Evolutionary conservation across 306 rosid species (phyloP), one percentile per base, ranked within the genome.

Genomic region (Prinsepia uniflora): DNA sequence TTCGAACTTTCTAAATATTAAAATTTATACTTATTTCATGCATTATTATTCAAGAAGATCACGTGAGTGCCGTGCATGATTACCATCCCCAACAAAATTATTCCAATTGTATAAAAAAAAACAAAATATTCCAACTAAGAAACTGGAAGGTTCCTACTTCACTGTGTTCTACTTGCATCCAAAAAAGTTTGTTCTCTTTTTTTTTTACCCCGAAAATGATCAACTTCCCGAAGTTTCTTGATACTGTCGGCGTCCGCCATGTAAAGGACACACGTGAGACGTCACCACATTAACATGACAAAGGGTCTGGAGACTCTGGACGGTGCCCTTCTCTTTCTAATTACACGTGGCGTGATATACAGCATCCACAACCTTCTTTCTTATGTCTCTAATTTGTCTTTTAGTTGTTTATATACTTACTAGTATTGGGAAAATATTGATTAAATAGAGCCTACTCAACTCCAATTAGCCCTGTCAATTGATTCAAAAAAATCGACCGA

Each of bases 391-490:
- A 20, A 3, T 49, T 67, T 52, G 61, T 49, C 62, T 10, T n/a
- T 9, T 9, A 0, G 19, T 59, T 58, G 34, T 13, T 13, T 9
- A n/a, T 41, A 24, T 17, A 7, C 30, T 24, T 14, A 8, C 24
- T 54, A 15, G 58, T 20, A n/a, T 10, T 34, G 13, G 74, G 46
- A 61, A 67, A 68, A 36, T 7, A 49, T n/a, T 34, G 74, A 60
- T 59, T 72, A 18, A 12, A 0, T 30, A 30, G 15, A 52, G 44
- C 42, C 41, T 40, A 13, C 61, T 41, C 52, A 73, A 18, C 24
- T 22, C 54, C 70, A n/a, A n/a, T n/a, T n/a, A n/a, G n/a, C n/a
- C n/a, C n/a, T n/a, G n/a, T n/a, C n/a, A n/a, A n/a, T n/a, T n/a
- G n/a, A n/a, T n/a, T n/a, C n/a, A n/a, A n/a, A n/a, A n/a, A n/a